Conservation (phyloP, 306 rosid species). For the Cercis canadensis region DNA sequence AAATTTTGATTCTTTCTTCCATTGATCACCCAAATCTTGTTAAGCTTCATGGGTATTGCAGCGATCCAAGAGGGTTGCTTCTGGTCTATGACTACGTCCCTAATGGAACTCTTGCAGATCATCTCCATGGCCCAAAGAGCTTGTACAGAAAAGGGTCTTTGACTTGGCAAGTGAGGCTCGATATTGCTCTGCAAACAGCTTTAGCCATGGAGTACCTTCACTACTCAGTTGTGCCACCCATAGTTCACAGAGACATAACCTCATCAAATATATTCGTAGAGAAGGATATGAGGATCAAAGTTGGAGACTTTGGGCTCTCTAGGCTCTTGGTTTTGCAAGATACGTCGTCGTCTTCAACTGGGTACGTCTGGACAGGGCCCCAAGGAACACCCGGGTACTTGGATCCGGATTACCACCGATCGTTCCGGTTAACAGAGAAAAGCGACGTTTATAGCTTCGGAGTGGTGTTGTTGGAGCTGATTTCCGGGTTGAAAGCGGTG, state of each 20-base stretch:
- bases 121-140: slow-evolving; percentile 68
- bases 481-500: slow-evolving; percentile 79
- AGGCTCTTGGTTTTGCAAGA: slow-evolving; percentile 70
- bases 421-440: slow-evolving; percentile 90
- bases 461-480: slow-evolving; percentile 77
- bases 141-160: slow-evolving; percentile 48
- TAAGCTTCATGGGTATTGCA: slow-evolving; percentile 92
- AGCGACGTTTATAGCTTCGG: slow-evolving; percentile 98
- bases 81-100: slow-evolving; percentile 86
- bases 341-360: slow-evolving; percentile 52
- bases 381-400: slow-evolving; percentile 96
- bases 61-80: slow-evolving; percentile 84
- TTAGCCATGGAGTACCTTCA: slow-evolving; percentile 94
- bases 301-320: slow-evolving; percentile 96
- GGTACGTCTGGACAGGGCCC: slow-evolving; percentile 93
- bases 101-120: slow-evolving; percentile 90
- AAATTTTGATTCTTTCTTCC: slow-evolving; percentile 83
- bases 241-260: slow-evolving; percentile 93
- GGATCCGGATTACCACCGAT: slow-evolving; percentile 93
- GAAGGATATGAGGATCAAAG: slow-evolving; percentile 85
- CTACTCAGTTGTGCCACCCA: slow-evolving; percentile 73
- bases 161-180: slow-evolving; percentile 77
- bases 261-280: slow-evolving; percentile 83
- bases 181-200: slow-evolving; percentile 83
- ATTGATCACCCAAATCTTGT: slow-evolving; percentile 87